Conservation (phyloP, 1,139 yeast genomes). For the Yamadazyma atmosphaerica region DNA sequence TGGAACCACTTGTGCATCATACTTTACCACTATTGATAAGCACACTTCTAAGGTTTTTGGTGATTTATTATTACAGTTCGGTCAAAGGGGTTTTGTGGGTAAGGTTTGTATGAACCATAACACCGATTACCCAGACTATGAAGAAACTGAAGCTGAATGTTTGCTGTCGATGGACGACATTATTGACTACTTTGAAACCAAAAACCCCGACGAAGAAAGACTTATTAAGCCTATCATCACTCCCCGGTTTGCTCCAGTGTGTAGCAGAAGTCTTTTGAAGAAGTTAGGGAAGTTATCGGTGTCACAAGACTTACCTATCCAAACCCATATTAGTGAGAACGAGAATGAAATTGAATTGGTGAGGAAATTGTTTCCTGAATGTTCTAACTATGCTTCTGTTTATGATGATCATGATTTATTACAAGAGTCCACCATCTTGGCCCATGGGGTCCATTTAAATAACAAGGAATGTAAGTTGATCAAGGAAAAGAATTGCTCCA, state of each 20-base stretch:
- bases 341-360: constrained; percentile 75
- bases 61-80: constrained; percentile 59
- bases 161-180: constrained; percentile 57
- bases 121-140: constrained; percentile 66
- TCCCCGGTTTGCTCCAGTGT: constrained; percentile 93
- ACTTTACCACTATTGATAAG: constrained; percentile 85
- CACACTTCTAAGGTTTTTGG: constrained; percentile 77
- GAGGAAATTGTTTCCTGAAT: constrained; percentile 68
- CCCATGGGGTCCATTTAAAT: constrained; percentile 82
- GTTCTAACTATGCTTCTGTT: constrained; percentile 69
- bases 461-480: constrained; percentile 64
- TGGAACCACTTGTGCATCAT: constrained; percentile 93
- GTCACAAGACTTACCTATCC: constrained; percentile 60
- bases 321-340: constrained; percentile 90
- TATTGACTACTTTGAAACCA: constrained; percentile 51
- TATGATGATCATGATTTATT: constrained; percentile 67
- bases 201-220: constrained; percentile 51
- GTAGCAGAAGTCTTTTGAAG: constrained; percentile 60
- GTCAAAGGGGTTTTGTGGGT: constrained; percentile 90
- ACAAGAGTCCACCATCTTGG: constrained; percentile 69
- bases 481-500: constrained; percentile 58
- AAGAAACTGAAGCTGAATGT: constrained; percentile 62
- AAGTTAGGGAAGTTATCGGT: constrained; percentile 64
- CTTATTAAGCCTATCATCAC: constrained; percentile 76
- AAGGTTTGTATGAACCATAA: constrained; percentile 85